Evolutionary conservation across 495 filamentous ascomycete species (phyloP).

Genomic region (Xylaria sp.): DNA sequence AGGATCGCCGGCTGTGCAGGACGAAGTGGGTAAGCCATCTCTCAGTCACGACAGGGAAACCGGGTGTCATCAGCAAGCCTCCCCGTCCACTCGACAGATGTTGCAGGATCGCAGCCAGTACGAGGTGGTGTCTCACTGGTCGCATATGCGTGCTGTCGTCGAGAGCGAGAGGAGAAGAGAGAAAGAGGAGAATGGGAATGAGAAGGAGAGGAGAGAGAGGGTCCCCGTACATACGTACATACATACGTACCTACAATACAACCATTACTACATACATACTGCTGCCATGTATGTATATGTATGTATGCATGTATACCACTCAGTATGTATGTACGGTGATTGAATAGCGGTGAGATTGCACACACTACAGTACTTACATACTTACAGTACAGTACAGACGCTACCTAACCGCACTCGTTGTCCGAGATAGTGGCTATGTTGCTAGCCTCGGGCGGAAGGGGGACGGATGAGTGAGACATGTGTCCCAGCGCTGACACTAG

Average conservation of each 20-base stretch:
- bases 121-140: conserved; percentile 13
- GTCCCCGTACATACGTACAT: no score
- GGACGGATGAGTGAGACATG: conserved; percentile 14
- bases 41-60: neutral
- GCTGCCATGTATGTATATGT: neutral
- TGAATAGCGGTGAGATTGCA: conserved; percentile 24
- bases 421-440: neutral
- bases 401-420: neutral
- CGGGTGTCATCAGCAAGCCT: conserved; percentile 13
- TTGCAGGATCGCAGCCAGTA: neutral
- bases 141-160: neutral
- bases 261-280: neutral
- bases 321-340: conserved; percentile 12
- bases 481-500: neutral
- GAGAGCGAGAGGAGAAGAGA: neutral
- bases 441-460: conserved; percentile 14
- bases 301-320: neutral
- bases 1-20: conserved; percentile 6
- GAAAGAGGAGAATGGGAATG: no score
- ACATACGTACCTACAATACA: no score
- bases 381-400: no score
- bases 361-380: neutral
- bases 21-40: neutral
- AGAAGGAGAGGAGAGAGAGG: no score
- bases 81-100: conserved; percentile 24